These are phyloP conservation scores for Saccharum hybrid DNA, from an alignment of 202 grass and related monocot species.

Conservation along the genomic window DNA sequence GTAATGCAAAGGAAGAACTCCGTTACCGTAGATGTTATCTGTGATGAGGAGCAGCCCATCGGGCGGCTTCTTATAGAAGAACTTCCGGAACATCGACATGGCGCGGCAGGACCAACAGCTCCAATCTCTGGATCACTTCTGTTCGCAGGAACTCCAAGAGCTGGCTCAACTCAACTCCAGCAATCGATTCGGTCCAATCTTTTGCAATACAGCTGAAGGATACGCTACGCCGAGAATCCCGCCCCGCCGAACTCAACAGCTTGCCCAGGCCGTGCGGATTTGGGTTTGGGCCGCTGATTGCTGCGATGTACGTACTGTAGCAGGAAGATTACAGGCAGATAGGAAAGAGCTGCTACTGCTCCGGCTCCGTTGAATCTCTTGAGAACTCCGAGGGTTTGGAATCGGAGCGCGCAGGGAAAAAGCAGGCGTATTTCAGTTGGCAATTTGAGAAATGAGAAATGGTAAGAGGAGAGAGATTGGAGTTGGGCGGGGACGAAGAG, in stretches of 20 bases:
- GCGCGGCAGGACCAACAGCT: conserved; percentile 28
- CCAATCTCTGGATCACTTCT: conserved; percentile 24
- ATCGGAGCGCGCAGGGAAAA: background rate
- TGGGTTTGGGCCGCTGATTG: conserved; percentile 20
- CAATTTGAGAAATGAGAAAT: conserved; percentile 29
- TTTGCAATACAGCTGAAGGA: background rate
- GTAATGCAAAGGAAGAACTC: conserved; percentile 10
- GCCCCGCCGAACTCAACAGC: background rate
- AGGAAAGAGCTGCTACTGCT: conserved; percentile 6
- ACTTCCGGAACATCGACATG: conserved; percentile 82
- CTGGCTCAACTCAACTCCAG: conserved; percentile 14
- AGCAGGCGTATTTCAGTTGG: background rate
- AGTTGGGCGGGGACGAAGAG: conserved; percentile 19
- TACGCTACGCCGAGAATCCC: background rate
- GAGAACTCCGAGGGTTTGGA: background rate
- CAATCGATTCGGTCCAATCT: conserved; percentile 3
- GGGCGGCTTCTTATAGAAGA: conserved; percentile 86
- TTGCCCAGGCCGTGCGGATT: background rate
- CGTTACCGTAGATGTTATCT: conserved; percentile 85
- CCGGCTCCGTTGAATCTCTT: conserved; percentile 17
- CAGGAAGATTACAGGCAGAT: background rate
- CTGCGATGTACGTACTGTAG: background rate
- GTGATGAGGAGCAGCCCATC: conserved; percentile 84
- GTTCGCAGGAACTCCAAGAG: background rate
- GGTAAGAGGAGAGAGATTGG: conserved; percentile 13